Percentiles rank a stretch among this genome's conserved stretches.
phyloP scores from a whole-genome alignment of 257 asterid species.

The Penstemon davidsonii region DNA sequence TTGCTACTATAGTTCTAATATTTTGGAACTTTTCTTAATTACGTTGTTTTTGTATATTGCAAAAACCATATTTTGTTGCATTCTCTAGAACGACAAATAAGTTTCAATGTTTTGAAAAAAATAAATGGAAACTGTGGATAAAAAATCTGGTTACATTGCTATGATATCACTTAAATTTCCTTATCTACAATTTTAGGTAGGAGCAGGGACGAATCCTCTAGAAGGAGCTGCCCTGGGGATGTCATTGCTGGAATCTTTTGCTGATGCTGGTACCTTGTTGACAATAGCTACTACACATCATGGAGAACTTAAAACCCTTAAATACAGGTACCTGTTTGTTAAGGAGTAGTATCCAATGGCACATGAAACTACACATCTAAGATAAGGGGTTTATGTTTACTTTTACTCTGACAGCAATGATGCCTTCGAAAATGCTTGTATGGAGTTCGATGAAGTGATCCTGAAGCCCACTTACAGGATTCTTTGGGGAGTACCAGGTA shows the following conservation, averaged over 20 bases:
- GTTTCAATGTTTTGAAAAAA: constrained; percentile 5
- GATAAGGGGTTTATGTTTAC: constrained; percentile 24
- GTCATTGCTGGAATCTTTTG: constrained; percentile 93
- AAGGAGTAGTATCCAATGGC: constrained; percentile 28
- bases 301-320: constrained; percentile 95
- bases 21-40: constrained; percentile 16
- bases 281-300: constrained; percentile 96
- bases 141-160: constrained; percentile 14
- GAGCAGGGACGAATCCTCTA: constrained; percentile 97
- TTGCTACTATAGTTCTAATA: constrained; percentile 18
- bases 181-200: constrained; percentile 55
- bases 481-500: constrained; percentile 99
- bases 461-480: constrained; percentile 92
- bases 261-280: constrained; percentile 71
- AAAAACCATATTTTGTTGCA: neutral
- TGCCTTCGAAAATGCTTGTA: constrained; percentile 93
- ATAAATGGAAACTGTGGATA: constrained; percentile 13
- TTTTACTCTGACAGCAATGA: constrained; percentile 58
- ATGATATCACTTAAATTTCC: constrained; percentile 6
- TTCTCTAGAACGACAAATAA: constrained; percentile 10
- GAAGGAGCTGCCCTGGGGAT: constrained; percentile 99
- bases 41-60: neutral
- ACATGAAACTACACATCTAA: constrained; percentile 22
- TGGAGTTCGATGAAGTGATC: constrained; percentile 95
- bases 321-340: constrained; percentile 65